Evolutionary conservation across 495 filamentous ascomycete species (phyloP).

Genomic region (Bryoglossum gracile): DNA sequence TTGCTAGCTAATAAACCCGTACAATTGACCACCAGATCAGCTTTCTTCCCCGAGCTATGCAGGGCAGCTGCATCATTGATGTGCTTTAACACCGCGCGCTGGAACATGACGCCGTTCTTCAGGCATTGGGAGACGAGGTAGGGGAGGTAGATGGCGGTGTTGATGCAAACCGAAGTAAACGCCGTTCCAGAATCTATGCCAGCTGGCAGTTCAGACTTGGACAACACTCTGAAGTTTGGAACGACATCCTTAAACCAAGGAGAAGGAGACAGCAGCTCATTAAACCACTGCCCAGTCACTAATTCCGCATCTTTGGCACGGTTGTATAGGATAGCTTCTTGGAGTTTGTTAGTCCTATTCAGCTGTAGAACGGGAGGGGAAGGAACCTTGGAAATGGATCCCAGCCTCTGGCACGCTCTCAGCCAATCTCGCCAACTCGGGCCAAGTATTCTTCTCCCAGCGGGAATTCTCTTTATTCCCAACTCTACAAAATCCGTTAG

Average conservation of each 20-base stretch:
- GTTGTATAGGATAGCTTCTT: conserved; percentile 55
- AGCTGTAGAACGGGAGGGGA: not conserved
- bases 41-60: conserved; percentile 55
- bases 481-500: conserved; percentile 4
- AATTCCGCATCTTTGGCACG: conserved; percentile 52
- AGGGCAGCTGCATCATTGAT: conserved; percentile 60
- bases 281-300: conserved; percentile 30
- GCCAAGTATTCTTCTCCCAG: conserved; percentile 66
- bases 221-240: conserved; percentile 57
- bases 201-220: conserved; percentile 45
- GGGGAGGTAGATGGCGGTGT: conserved; percentile 78
- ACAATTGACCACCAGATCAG: conserved; percentile 77
- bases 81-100: conserved; percentile 52
- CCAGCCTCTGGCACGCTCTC: conserved; percentile 76
- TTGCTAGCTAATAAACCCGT: conserved; percentile 68
- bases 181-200: conserved; percentile 59
- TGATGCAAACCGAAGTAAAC: conserved; percentile 86
- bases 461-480: conserved; percentile 25
- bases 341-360: not conserved
- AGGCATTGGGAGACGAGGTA: conserved; percentile 76
- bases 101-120: conserved; percentile 58
- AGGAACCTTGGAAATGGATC: conserved; percentile 73
- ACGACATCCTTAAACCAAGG: conserved; percentile 83
- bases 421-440: conserved; percentile 56
- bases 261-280: conserved; percentile 55